phyloP scores from a whole-genome alignment of 345 rosid species.

The Pistacia atlantica region DNA sequence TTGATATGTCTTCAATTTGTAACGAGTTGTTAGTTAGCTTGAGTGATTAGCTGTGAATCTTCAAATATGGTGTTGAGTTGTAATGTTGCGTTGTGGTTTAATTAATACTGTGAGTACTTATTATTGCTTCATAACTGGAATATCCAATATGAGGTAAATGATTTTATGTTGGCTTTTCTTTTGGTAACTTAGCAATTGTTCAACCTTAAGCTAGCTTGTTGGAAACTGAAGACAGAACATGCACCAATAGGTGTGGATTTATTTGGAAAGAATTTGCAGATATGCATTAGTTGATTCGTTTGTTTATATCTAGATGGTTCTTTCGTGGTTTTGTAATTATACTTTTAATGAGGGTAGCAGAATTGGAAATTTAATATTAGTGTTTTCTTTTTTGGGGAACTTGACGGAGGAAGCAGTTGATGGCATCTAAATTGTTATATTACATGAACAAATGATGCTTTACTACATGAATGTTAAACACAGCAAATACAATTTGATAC shows the following conservation, averaged over 20 bases:
- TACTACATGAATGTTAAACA: neutral
- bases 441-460: neutral
- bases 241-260: neutral
- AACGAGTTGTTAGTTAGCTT: neutral
- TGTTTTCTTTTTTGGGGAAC: neutral
- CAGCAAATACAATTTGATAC: neutral
- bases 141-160: neutral
- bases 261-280: neutral
- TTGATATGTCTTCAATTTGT: neutral
- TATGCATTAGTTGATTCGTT: neutral
- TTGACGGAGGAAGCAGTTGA: neutral
- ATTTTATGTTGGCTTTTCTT: neutral
- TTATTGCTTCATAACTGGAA: neutral
- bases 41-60: constrained; percentile 17
- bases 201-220: neutral
- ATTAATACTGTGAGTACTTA: neutral
- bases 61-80: neutral
- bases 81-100: neutral
- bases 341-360: neutral
- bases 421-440: neutral
- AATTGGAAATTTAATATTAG: neutral
- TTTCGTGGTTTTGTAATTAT: neutral
- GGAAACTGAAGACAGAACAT: constrained; percentile 1
- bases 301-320: neutral
- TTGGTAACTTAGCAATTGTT: neutral